Conservation (phyloP, 106 monocot genomes). For the Dendrobium catenatum region DNA sequence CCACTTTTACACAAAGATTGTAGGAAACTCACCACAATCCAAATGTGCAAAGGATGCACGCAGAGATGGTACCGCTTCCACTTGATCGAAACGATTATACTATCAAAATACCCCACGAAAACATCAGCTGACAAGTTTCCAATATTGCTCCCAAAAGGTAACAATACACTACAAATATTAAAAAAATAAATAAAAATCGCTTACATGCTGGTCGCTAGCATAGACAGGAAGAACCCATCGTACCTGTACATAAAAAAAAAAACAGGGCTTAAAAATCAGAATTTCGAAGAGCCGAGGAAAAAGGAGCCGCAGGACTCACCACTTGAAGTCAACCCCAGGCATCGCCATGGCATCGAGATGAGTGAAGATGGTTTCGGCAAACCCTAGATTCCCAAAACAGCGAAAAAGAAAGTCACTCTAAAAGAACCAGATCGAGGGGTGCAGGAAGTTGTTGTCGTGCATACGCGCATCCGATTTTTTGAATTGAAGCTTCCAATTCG, state of each 20-base stretch:
- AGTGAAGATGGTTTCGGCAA: neutral
- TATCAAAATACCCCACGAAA: slow-evolving; percentile 22
- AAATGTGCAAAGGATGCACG: slow-evolving; percentile 67
- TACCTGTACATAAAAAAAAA: slow-evolving; percentile 46
- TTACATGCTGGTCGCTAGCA: slow-evolving; percentile 98
- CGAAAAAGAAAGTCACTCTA: neutral
- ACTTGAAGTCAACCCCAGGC: slow-evolving; percentile 93
- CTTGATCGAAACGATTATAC: slow-evolving; percentile 60
- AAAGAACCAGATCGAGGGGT: neutral
- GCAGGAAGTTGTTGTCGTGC: neutral
- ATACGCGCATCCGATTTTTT: neutral
- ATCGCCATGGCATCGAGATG: slow-evolving; percentile 42
- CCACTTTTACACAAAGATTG: neutral
- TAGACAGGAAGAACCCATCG: slow-evolving; percentile 96
- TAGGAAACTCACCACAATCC: slow-evolving; percentile 80
- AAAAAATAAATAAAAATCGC: neutral
- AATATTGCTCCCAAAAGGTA: slow-evolving; percentile 21
- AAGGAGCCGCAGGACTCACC: slow-evolving; percentile 28
- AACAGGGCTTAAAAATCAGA: neutral
- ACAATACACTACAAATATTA: neutral
- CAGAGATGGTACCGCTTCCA: slow-evolving; percentile 76
- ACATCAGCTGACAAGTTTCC: slow-evolving; percentile 4
- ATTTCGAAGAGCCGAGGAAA: neutral
- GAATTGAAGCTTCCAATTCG: neutral
- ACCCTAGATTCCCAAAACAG: neutral